Evolutionary conservation across 2,329 filamentous ascomycete genomes (phyloP).

Genomic region (Aureobasidium leucospermi): DNA sequence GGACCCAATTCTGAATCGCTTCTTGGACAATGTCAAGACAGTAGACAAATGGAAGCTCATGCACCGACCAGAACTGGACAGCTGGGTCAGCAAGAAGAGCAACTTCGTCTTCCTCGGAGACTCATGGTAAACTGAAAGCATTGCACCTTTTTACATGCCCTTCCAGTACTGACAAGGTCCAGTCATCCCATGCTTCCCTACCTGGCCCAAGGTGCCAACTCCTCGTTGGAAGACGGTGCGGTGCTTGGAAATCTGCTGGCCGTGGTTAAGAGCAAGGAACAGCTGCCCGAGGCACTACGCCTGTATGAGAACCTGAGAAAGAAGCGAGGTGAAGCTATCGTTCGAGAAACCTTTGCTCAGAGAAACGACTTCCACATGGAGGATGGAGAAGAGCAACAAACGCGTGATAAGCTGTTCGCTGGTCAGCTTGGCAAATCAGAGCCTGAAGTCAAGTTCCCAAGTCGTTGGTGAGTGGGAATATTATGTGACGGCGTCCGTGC

Average conservation of each 20-base stretch:
- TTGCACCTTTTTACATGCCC: background rate
- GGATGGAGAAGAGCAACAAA: conserved; percentile 50
- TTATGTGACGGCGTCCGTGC: background rate
- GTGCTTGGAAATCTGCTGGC: conserved; percentile 53
- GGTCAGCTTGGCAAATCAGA: conserved; percentile 46
- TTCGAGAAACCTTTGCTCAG: conserved; percentile 53
- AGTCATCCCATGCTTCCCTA: conserved; percentile 56
- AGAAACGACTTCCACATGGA: conserved; percentile 35
- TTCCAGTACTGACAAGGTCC: background rate
- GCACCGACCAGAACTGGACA: conserved; percentile 46
- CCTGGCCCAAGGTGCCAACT: conserved; percentile 60
- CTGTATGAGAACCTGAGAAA: conserved; percentile 42
- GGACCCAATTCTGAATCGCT: conserved; percentile 51
- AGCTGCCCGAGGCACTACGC: conserved; percentile 34
- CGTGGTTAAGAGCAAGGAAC: conserved; percentile 34
- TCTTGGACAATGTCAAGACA: conserved; percentile 45
- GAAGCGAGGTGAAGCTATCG: conserved; percentile 47
- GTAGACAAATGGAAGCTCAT: conserved; percentile 67
- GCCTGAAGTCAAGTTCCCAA: conserved; percentile 51
- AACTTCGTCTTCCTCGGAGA: conserved; percentile 51
- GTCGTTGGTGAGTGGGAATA: conserved; percentile 44
- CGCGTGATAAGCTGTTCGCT: conserved; percentile 51
- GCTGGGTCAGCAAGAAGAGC: conserved; percentile 47
- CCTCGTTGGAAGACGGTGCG: conserved; percentile 60
- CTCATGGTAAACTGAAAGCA: conserved; percentile 34